Conservation (phyloP, 2,329 filamentous ascomycete species). For the Fusarium pilosicola region DNA sequence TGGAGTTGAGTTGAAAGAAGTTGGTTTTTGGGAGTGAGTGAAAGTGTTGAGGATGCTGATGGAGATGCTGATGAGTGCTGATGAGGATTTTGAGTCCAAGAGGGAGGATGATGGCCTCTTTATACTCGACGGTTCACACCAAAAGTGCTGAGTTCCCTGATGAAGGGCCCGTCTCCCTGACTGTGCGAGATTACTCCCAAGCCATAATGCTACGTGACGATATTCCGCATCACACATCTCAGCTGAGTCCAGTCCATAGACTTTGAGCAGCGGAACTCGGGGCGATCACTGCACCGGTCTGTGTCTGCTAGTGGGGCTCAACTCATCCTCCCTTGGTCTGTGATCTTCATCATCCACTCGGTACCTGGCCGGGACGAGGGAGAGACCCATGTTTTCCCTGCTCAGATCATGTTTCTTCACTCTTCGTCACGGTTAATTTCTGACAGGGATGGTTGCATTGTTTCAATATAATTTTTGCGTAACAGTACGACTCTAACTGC, state of each 20-base stretch:
- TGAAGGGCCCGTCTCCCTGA: not conserved
- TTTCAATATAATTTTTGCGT: not conserved
- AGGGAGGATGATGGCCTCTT: not conserved
- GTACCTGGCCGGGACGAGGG: not conserved
- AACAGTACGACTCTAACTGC: not conserved
- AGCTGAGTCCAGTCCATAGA: not conserved
- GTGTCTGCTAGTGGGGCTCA: not conserved
- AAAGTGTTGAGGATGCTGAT: slow-evolving; percentile 3
- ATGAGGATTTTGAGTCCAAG: slow-evolving; percentile 1
- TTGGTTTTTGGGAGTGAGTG: not conserved
- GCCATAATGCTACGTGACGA: not conserved
- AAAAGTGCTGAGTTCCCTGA: not conserved
- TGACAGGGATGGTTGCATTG: not conserved
- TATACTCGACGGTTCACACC: slow-evolving; percentile 6
- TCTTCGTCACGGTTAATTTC: not conserved
- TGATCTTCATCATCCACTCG: not conserved
- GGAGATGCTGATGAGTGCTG: slow-evolving; percentile 13
- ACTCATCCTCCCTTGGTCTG: not conserved
- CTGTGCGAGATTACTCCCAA: not conserved
- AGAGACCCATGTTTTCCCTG: not conserved
- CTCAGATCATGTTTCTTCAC: not conserved
- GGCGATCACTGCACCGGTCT: slow-evolving; percentile 6
- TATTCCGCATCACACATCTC: not conserved
- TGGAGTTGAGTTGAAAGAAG: not conserved
- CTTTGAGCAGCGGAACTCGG: not conserved